phyloP scores from a whole-genome alignment of 2,329 filamentous ascomycete genomes.

The Lachnellula willkommii region DNA sequence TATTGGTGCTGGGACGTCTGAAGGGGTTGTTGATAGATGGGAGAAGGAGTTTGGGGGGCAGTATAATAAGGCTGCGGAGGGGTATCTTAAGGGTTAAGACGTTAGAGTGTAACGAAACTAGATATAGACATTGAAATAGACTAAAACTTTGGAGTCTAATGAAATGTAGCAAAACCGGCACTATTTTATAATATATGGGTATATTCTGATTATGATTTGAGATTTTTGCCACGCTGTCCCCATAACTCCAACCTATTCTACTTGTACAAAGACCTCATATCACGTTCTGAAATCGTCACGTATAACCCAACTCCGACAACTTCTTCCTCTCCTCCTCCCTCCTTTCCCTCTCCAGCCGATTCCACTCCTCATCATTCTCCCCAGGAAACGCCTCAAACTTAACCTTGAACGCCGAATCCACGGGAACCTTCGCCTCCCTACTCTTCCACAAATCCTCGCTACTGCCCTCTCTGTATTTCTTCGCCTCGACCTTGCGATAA shows the following conservation, averaged over 20 bases:
- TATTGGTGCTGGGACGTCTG: constrained; percentile 39
- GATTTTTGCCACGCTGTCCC: not conserved
- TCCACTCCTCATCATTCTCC: constrained; percentile 39
- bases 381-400: constrained; percentile 36
- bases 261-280: not conserved
- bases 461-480: constrained; percentile 52
- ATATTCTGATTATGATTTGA: not conserved
- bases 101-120: too few species aligned
- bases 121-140: too few species aligned
- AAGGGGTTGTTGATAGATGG: constrained; percentile 11
- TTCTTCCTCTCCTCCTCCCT: constrained; percentile 9
- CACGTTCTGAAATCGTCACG: constrained; percentile 1
- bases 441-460: constrained; percentile 90
- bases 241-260: not conserved
- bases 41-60: constrained; percentile 36
- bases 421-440: constrained; percentile 56
- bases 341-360: constrained; percentile 25
- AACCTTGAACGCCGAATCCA: constrained; percentile 31
- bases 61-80: constrained; percentile 36
- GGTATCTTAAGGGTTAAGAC: not conserved
- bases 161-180: too few species aligned
- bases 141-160: too few species aligned
- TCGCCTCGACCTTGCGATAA: constrained; percentile 46
- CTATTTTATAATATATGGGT: not conserved
- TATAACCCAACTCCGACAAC: not conserved